A percentile compares a stretch with the other conserved stretches of the same genome.
Evolutionary conservation across 164 flowering plant species (phyloP).

Genomic region (Chimonanthus praecox): DNA sequence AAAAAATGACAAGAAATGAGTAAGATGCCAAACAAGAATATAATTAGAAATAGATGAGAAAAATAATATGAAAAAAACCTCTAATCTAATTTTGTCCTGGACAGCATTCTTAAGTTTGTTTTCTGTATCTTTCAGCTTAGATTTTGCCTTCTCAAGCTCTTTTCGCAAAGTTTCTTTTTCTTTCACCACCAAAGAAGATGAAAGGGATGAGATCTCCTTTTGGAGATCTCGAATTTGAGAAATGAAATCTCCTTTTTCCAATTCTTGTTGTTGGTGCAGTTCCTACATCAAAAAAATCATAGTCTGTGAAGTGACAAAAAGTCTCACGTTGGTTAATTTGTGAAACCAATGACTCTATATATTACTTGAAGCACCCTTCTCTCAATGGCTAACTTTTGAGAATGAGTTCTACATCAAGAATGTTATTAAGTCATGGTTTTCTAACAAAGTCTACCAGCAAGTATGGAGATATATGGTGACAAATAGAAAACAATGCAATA

Average conservation of each 20-base stretch:
- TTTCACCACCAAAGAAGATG: constrained; percentile 56
- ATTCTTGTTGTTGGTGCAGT: constrained; percentile 37
- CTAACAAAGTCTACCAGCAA: too few relatives aligned
- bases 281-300: constrained; percentile 31
- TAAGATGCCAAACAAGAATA: not conserved
- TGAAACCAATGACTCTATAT: too few relatives aligned
- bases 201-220: constrained; percentile 47
- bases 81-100: constrained; percentile 89
- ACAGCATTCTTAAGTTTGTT: constrained; percentile 71
- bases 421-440: too few relatives aligned
- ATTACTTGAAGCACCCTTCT: too few relatives aligned
- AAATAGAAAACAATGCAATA: constrained; percentile 19
- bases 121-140: constrained; percentile 76
- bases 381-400: too few relatives aligned
- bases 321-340: too few relatives aligned
- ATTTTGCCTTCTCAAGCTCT: constrained; percentile 79
- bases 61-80: constrained; percentile 36
- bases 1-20: not conserved
- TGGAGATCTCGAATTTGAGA: constrained; percentile 50
- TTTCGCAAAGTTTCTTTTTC: constrained; percentile 78
- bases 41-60: not conserved
- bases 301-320: too few relatives aligned
- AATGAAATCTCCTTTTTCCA: constrained; percentile 43
- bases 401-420: too few relatives aligned
- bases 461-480: too few relatives aligned